A percentile compares a stretch with the other conserved stretches of the same genome.
These are phyloP conservation scores for Ascochyta clinopodiicola DNA, from an alignment of 2,329 filamentous ascomycete genomes.

Conservation along the genomic window DNA sequence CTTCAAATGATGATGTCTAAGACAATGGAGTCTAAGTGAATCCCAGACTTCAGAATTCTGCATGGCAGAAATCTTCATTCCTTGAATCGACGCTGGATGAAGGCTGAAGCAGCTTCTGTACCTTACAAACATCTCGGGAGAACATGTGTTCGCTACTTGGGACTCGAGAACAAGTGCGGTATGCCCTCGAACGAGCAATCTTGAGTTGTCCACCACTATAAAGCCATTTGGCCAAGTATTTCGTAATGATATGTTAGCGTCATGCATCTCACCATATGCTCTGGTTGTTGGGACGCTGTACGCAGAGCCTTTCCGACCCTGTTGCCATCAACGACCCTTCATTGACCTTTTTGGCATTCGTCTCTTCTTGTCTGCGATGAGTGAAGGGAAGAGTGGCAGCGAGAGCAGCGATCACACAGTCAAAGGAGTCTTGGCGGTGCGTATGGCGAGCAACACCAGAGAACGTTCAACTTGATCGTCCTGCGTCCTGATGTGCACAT, in stretches of 20 bases:
- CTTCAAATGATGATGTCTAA: not conserved
- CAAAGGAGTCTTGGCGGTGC: not conserved
- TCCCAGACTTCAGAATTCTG: not conserved
- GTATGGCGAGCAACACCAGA: not conserved
- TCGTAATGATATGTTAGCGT: constrained; percentile 7
- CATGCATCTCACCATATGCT: not conserved
- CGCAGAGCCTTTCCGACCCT: not conserved
- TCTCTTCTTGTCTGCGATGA: not conserved
- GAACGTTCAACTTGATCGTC: not conserved
- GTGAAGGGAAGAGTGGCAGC: not conserved
- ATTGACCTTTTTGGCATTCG: not conserved
- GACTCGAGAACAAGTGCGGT: not conserved
- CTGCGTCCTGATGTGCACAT: not conserved
- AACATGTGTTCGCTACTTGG: not conserved
- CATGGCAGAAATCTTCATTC: not conserved
- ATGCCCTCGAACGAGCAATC: not conserved
- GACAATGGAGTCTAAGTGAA: not conserved
- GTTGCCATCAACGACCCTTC: not conserved
- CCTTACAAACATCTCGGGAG: not conserved
- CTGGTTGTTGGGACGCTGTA: constrained; percentile 3
- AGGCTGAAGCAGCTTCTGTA: not conserved
- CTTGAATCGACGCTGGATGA: not conserved
- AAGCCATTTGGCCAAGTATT: not conserved
- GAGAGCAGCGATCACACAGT: not conserved
- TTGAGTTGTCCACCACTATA: not conserved